Conservation (phyloP, 805 yeast species). For the Ogataea angusta region DNA sequence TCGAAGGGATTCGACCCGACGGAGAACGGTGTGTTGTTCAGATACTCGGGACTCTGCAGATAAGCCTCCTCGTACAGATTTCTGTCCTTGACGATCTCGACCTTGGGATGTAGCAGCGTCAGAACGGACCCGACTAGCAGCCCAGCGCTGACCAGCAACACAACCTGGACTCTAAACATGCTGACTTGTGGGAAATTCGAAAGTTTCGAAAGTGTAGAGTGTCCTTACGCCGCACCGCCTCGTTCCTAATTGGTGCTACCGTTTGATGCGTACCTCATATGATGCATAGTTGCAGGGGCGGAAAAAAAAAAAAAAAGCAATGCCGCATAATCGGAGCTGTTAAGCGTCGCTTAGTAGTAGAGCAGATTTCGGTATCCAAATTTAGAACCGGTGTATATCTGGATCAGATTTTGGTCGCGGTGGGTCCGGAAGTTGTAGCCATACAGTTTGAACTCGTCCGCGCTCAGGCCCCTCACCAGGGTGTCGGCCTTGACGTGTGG, state of each 20-base stretch:
- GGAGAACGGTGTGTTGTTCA: conserved; percentile 7
- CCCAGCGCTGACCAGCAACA: conserved; percentile 4
- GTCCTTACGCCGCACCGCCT: background rate
- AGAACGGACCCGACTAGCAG: conserved; percentile 6
- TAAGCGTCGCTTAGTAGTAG: conserved; percentile 12
- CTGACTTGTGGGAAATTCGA: background rate
- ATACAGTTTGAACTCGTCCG: conserved; percentile 20
- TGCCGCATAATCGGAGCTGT: background rate
- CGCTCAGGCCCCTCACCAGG: conserved; percentile 2
- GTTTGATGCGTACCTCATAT: too few relatives aligned
- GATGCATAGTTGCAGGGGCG: too few relatives aligned
- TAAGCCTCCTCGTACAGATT: conserved; percentile 8
- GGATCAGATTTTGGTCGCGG: conserved; percentile 16
- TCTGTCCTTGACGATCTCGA: conserved; percentile 1
- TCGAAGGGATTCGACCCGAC: conserved; percentile 16
- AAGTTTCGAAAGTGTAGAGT: background rate
- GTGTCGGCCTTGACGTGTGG: conserved; percentile 13
- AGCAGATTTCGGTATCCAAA: conserved; percentile 24
- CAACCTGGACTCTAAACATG: background rate
- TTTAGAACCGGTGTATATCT: conserved; percentile 19
- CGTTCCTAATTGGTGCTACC: background rate
- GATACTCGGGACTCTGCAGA: conserved; percentile 7
- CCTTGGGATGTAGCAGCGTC: conserved; percentile 2
- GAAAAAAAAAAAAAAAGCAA: background rate
- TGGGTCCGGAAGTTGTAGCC: conserved; percentile 27